Conservation (phyloP, 2,329 filamentous ascomycete genomes). For the Plectosphaerella cucumerina region DNA sequence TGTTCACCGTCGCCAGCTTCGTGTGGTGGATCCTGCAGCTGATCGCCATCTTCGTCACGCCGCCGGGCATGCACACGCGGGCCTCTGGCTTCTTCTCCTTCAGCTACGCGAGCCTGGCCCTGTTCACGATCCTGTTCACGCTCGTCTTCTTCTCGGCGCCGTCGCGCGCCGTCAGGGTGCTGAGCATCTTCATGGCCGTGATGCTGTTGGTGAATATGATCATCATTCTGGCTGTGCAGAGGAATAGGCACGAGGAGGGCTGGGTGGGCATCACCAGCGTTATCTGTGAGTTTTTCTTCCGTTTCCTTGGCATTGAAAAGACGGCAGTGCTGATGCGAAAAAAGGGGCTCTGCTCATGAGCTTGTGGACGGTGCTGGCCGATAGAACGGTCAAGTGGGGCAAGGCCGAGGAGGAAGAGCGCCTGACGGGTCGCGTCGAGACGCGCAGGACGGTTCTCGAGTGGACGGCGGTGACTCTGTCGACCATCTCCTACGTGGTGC, state of each 20-base stretch:
- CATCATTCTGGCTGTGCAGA: conserved; percentile 70
- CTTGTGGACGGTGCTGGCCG: conserved; percentile 73
- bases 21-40: conserved; percentile 91
- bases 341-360: conserved; percentile 71
- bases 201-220: conserved; percentile 72
- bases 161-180: conserved; percentile 71
- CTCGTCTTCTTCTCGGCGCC: conserved; percentile 87
- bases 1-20: conserved; percentile 72
- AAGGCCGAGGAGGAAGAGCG: conserved; percentile 91
- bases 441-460: conserved; percentile 73
- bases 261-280: conserved; percentile 88
- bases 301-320: not conserved
- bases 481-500: conserved; percentile 65
- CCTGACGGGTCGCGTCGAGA: conserved; percentile 84
- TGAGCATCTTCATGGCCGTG: conserved; percentile 62
- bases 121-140: conserved; percentile 70
- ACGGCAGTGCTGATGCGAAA: not conserved
- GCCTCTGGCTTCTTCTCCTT: conserved; percentile 94
- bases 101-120: conserved; percentile 73
- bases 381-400: conserved; percentile 83
- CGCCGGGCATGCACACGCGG: conserved; percentile 77
- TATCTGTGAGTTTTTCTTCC: conserved; percentile 44
- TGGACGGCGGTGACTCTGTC: conserved; percentile 79
- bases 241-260: conserved; percentile 77
- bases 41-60: conserved; percentile 87